These are phyloP conservation scores for Aureobasidium vineae DNA, from an alignment of 2,329 filamentous ascomycete genomes.

Conservation along the genomic window DNA sequence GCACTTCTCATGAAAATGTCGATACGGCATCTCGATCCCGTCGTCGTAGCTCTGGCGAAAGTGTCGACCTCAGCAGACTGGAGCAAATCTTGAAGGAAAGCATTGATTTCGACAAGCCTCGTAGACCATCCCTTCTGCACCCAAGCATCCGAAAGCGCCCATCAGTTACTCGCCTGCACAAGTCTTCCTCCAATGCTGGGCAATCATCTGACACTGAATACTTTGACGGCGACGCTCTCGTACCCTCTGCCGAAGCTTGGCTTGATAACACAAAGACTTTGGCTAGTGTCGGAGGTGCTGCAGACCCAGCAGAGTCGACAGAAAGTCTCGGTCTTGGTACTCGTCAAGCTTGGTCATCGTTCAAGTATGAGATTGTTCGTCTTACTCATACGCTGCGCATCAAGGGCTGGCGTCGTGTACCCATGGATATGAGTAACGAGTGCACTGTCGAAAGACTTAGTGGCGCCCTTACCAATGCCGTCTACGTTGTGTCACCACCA, in stretches of 20 bases:
- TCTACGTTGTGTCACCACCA: conserved; percentile 89
- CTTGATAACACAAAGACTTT: conserved; percentile 90
- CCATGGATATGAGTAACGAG: conserved; percentile 65
- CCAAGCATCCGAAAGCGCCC: conserved; percentile 34
- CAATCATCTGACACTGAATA: conserved; percentile 84
- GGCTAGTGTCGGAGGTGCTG: conserved; percentile 63
- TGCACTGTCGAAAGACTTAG: conserved; percentile 75
- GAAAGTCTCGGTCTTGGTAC: conserved; percentile 48
- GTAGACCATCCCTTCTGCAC: conserved; percentile 30
- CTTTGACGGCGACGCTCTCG: conserved; percentile 73
- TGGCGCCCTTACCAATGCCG: conserved; percentile 91
- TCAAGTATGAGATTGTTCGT: conserved; percentile 90
- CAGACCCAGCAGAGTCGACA: conserved; percentile 38
- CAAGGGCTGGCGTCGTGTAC: conserved; percentile 86
- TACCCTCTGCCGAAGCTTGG: conserved; percentile 78
- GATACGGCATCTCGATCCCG: conserved; percentile 14
- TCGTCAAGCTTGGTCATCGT: conserved; percentile 68
- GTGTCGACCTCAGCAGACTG: conserved; percentile 73
- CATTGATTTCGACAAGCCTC: conserved; percentile 47
- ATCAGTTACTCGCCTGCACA: conserved; percentile 38
- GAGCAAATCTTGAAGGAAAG: conserved; percentile 75
- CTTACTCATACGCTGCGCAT: conserved; percentile 83
- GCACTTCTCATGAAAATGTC: conserved; percentile 25
- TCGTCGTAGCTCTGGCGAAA: conserved; percentile 55
- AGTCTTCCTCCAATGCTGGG: conserved; percentile 47